These are phyloP conservation scores for Apiospora pterosperma DNA, from an alignment of 2,329 filamentous ascomycete genomes.

Conservation along the genomic window DNA sequence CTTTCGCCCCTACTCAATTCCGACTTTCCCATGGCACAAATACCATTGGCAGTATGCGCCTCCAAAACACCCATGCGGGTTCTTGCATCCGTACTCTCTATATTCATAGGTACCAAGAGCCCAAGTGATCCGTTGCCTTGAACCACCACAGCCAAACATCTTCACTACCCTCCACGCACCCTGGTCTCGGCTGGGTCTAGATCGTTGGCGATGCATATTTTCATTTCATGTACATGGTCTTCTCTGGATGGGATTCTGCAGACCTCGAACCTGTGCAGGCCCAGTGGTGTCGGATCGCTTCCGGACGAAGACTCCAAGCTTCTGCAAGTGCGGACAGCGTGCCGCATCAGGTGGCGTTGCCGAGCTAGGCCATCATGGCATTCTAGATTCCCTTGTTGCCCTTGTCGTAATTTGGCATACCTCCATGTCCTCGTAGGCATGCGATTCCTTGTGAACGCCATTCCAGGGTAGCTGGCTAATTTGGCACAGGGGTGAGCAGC, in stretches of 20 bases:
- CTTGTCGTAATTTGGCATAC: not conserved
- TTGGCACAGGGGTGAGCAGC: conserved; percentile 26
- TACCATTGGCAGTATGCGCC: not conserved
- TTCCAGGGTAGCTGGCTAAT: not conserved
- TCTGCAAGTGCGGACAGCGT: not conserved
- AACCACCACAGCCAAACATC: not conserved
- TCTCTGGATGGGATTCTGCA: not conserved
- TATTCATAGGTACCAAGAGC: not conserved
- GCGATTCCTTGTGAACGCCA: not conserved
- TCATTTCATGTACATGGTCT: not conserved
- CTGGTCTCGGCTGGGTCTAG: not conserved
- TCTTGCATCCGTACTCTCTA: not conserved
- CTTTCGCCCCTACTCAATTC: not conserved
- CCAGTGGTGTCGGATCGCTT: not conserved
- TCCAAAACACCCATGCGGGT: not conserved
- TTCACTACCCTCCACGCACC: not conserved
- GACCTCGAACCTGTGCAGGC: not conserved
- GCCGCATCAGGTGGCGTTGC: not conserved
- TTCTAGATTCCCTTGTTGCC: not conserved
- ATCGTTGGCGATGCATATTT: not conserved
- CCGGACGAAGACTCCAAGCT: not conserved
- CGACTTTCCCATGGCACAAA: conserved; percentile 4
- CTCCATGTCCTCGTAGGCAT: not conserved
- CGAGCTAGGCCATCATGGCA: not conserved
- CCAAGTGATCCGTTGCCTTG: not conserved